Base-by-base conservation (phyloP, 306 rosid genomes). In the Leucaena leucocephala region DNA sequence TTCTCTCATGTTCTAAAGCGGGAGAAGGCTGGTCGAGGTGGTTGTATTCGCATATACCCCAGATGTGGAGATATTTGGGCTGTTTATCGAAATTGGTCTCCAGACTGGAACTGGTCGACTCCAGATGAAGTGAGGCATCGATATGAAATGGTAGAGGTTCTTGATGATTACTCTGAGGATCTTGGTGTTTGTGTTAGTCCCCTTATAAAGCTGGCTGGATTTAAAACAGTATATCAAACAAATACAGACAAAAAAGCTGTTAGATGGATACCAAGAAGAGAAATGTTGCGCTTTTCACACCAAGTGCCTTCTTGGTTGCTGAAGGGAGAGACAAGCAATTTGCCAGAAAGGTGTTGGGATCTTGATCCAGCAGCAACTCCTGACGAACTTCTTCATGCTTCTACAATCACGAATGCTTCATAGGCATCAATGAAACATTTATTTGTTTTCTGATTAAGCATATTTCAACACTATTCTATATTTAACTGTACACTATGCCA, bases 301-400 rank as follows among this genome's bases (percentile, higher is more conserved):
- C 99, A 89, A 89, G 99, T 96, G 54, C 99, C 99, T 3, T 88
- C 98, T 21, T 91, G 93, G 92, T 82, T 85, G 78, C 90, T 96
- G 34, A 83, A 85, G 54, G 88, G 86, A 81, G 93, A 87, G 72
- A 85, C 84, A 42, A 58, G 71, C 70, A 77, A 88, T 82, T 81
- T 96, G 79, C 92, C 97, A 4, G 97, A 84, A 49, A 86, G 85
- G 76, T 91, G 96, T 75, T 96, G 98, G 98, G 99, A 96, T 79
- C 94, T 93, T 7, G 99, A 93, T 79, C 98, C 98, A 0, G 99
- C 99, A 44, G 99, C 99, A 59, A 96, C 97, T 72, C 99, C 99
- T 7, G 98, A 96, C 46, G 99, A 91, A 44, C 92, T 93, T 76
- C 99, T 96, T 86, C 94, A 91, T 76, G 85, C 88, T 66, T 91